phyloP scores from a whole-genome alignment of 2,329 filamentous ascomycete genomes.

The Stachybotrys chartarum region DNA sequence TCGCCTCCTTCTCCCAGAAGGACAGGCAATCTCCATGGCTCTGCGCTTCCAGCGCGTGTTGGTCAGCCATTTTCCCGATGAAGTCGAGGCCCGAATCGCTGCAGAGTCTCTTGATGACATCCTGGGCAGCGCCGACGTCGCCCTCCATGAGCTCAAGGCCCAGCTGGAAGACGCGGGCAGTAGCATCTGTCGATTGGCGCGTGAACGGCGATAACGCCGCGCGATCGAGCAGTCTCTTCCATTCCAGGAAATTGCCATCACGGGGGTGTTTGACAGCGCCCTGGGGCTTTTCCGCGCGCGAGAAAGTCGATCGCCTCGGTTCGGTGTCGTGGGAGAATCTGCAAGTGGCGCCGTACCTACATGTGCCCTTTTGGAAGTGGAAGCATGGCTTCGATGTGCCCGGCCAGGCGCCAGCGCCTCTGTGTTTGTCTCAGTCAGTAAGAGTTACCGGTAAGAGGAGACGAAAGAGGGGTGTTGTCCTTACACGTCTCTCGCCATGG shows the following conservation, averaged over 20 bases:
- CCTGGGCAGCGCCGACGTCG: slow-evolving; percentile 10
- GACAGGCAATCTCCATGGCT: background rate
- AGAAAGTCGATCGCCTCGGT: background rate
- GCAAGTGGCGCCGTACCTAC: background rate
- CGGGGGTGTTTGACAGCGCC: background rate
- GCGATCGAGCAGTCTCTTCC: background rate
- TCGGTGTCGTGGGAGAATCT: background rate
- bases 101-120: slow-evolving; percentile 14
- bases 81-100: slow-evolving; percentile 19
- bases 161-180: slow-evolving; percentile 9
- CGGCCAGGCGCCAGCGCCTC: background rate
- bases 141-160: slow-evolving; percentile 12
- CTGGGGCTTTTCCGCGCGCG: too few species aligned
- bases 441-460: background rate
- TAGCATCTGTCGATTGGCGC: background rate
- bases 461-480: background rate
- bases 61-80: slow-evolving; percentile 17
- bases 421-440: background rate
- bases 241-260: background rate
- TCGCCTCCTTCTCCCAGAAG: slow-evolving; percentile 18
- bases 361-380: background rate
- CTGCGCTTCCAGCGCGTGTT: slow-evolving; percentile 9
- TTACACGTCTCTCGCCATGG: background rate
- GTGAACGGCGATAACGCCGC: background rate
- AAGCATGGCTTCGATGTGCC: background rate